These are phyloP conservation scores for Serendipita sp. DNA, from an alignment of 1,284 basidiomycete species.

Conservation along the genomic window DNA sequence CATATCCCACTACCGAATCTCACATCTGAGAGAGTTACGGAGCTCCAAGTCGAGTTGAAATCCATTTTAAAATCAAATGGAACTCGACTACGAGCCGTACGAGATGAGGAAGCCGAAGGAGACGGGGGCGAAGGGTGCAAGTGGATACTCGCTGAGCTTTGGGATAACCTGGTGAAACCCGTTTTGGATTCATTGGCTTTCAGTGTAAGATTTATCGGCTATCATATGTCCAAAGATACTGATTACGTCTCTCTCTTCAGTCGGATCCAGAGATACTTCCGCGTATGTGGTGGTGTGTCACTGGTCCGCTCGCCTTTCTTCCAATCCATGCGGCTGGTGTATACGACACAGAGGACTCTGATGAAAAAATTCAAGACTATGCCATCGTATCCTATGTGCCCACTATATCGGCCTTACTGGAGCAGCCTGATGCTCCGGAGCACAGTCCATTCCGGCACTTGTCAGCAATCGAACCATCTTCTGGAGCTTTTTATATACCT, in stretches of 20 bases:
- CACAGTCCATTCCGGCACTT: not conserved
- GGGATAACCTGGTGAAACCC: conserved; percentile 7
- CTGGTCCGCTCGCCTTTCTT: conserved; percentile 16
- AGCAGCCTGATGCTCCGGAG: not conserved
- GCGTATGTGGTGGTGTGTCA: conserved; percentile 18
- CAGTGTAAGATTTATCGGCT: not conserved
- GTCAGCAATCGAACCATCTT: not conserved
- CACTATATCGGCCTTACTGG: conserved; percentile 13
- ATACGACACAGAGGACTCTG: conserved; percentile 8
- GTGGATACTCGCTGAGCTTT: not conserved
- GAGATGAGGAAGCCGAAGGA: not conserved
- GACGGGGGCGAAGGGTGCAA: not conserved
- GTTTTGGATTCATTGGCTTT: not conserved
- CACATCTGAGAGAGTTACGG: not conserved
- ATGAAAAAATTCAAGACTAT: conserved; percentile 12
- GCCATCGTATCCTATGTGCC: conserved; percentile 19
- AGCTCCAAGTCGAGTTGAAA: not conserved
- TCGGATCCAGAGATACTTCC: not conserved
- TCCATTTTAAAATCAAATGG: not conserved
- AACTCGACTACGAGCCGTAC: not conserved
- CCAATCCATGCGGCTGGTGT: conserved; percentile 19
- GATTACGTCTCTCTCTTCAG: not conserved
- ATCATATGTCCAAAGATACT: not conserved
- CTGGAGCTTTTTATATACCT: not conserved
- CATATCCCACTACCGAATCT: conserved; percentile 8